Evolutionary conservation across 2,329 filamentous ascomycete genomes (phyloP).

Genomic region (Rhinocladiella mackenziei): DNA sequence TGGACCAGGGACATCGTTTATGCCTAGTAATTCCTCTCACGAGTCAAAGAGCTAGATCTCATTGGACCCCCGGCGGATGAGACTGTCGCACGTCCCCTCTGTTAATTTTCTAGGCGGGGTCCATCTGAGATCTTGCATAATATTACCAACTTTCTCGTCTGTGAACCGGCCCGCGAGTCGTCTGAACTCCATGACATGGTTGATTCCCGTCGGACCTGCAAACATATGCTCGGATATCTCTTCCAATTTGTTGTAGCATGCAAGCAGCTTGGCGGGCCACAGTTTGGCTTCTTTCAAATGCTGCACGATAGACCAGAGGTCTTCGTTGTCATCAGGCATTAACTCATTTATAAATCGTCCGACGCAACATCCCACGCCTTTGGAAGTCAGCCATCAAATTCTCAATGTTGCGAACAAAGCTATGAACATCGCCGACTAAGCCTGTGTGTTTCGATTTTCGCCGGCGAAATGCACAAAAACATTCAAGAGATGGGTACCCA

Average conservation of each 20-base stretch:
- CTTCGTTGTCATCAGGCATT: not conserved
- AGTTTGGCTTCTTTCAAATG: not conserved
- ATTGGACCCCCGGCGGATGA: no score
- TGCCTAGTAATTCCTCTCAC: not conserved
- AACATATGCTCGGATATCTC: not conserved
- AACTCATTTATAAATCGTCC: not conserved
- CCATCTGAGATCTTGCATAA: no score
- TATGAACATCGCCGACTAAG: not conserved
- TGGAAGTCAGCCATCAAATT: no score
- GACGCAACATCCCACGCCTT: not conserved
- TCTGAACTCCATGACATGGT: not conserved
- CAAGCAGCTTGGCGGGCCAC: not conserved
- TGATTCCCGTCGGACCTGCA: not conserved
- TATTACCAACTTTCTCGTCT: no score
- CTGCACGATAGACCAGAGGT: not conserved
- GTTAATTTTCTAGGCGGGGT: no score
- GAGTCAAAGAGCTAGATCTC: conserved; percentile 1
- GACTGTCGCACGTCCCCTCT: no score
- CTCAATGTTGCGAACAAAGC: not conserved
- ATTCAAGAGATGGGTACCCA: conserved; percentile 10
- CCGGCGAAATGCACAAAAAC: conserved; percentile 15
- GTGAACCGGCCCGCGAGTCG: not conserved
- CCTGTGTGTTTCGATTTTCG: conserved; percentile 1
- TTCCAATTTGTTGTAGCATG: not conserved
- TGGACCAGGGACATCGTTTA: conserved; percentile 1